Base-by-base conservation (phyloP, 441 rosid species). In the Flueggea neowawraea region DNA sequence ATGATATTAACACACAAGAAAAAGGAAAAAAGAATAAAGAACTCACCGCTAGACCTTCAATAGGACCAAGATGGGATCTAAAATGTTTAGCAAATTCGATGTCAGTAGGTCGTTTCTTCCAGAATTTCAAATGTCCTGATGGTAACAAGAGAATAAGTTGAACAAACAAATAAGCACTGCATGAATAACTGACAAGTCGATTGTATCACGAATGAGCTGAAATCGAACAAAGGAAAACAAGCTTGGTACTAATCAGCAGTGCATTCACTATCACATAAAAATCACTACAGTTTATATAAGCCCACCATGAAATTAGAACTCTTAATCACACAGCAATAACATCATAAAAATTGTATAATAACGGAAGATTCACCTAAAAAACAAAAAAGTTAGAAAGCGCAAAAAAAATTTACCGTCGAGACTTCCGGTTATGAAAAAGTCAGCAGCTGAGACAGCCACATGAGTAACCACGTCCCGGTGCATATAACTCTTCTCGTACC, bases 401-500 rank as follows among this genome's bases (percentile, higher is more conserved):
- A 43, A 43, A 43, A 11, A 43, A 1, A 11, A 47, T 45, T 12
- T 84, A 93, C 97, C 99, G 73, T 94, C 99, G 60, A 73, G 56
- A 73, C 99, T 94, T 67, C 97, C 99, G 15, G 95, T 91, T 4
- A 94, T 86, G 62, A 94, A 94, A 79, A 89, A 94, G 49, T 94
- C 99, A n/a, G 99, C 94, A 1, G 87, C 74, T 6, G 99, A 91
- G 32, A 91, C 94, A 41, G 97, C 96, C 31, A 91, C 96, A 77
- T 91, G 97, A 0, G 95, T 85, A 62, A 91, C 95, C 60, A 84
- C 86, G 73, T 94, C 99, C n/a, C 99, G 78, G 64, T 91, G 99
- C 99, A 90, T 89, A 69, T 94, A 94, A 76, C 95, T 94, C 63
- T 89, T 94, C 78, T 94, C 99, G 61, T 87, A 93, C 98, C 98